These are phyloP conservation scores for Massariosphaeria phaeospora DNA, from an alignment of 495 filamentous ascomycete species.

Conservation along the genomic window DNA sequence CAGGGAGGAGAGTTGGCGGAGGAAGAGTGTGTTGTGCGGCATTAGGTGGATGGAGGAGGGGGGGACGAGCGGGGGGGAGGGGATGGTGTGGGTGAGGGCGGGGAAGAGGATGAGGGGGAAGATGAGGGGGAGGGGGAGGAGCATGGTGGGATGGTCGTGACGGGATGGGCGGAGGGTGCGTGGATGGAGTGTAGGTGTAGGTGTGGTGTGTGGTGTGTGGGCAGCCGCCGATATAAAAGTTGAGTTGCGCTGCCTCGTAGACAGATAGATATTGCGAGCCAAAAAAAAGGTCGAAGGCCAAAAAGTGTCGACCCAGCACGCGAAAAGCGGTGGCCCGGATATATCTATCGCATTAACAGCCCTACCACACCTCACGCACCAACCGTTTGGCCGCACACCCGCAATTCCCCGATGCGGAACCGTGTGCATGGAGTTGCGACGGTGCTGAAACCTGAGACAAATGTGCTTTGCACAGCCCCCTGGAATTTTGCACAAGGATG, in stretches of 20 bases:
- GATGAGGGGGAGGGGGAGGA: background rate
- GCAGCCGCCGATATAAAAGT: no score
- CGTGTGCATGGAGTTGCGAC: slow-evolving; percentile 7
- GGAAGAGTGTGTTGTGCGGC: slow-evolving; percentile 28
- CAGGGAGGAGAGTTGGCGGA: slow-evolving; percentile 42
- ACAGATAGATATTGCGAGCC: background rate
- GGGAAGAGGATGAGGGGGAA: slow-evolving; percentile 9
- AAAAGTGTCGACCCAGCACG: background rate
- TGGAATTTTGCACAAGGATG: background rate
- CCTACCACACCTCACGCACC: slow-evolving; percentile 1
- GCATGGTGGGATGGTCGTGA: no score
- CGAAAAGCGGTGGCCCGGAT: background rate
- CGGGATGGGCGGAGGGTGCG: no score
- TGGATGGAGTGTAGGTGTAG: no score
- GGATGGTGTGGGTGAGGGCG: slow-evolving; percentile 6
- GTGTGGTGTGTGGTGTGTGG: no score
- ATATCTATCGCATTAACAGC: slow-evolving; percentile 5
- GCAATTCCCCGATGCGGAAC: background rate
- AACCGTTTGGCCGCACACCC: slow-evolving; percentile 1
- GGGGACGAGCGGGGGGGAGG: slow-evolving; percentile 7
- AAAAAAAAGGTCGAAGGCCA: background rate
- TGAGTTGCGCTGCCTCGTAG: no score
- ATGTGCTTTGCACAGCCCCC: background rate
- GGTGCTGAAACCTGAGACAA: slow-evolving; percentile 5
- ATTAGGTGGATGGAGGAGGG: slow-evolving; percentile 14